phyloP scores from a whole-genome alignment of 2,329 filamentous ascomycete genomes.

The Cercospora sp. region DNA sequence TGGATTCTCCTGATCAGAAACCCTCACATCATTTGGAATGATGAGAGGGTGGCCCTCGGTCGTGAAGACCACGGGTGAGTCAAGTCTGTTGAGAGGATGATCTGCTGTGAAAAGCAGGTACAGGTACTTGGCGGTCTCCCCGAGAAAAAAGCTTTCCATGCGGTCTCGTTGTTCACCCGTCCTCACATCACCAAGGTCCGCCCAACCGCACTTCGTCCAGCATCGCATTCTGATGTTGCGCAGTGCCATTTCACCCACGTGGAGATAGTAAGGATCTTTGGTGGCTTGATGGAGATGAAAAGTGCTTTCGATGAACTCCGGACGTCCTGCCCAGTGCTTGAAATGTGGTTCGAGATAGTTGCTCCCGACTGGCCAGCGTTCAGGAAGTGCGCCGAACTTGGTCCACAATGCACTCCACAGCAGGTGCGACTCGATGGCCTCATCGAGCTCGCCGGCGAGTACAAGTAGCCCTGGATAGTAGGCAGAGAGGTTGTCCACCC shows the following conservation, averaged over 20 bases:
- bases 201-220: conserved; percentile 90
- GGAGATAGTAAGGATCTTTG: conserved; percentile 90
- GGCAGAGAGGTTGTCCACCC: conserved; percentile 94
- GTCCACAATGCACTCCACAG: conserved; percentile 94
- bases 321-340: conserved; percentile 91
- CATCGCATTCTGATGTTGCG: conserved; percentile 85
- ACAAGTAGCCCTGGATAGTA: conserved; percentile 90
- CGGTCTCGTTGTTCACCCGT: conserved; percentile 84
- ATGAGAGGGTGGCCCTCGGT: conserved; percentile 94
- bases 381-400: conserved; percentile 87
- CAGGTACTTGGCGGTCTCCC: conserved; percentile 94
- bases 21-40: conserved; percentile 49
- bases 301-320: conserved; percentile 95
- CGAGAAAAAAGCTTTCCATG: conserved; percentile 98
- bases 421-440: conserved; percentile 85
- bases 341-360: conserved; percentile 82
- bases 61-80: conserved; percentile 87
- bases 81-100: conserved; percentile 84
- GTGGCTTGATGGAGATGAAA: conserved; percentile 96
- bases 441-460: conserved; percentile 83
- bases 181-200: conserved; percentile 64
- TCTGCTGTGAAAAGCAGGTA: conserved; percentile 84
- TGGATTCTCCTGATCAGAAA: not conserved
- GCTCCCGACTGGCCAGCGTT: conserved; percentile 71
- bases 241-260: conserved; percentile 93